Conservation (phyloP, 768 basidiomycete genomes). For the Cyathus striatus region DNA sequence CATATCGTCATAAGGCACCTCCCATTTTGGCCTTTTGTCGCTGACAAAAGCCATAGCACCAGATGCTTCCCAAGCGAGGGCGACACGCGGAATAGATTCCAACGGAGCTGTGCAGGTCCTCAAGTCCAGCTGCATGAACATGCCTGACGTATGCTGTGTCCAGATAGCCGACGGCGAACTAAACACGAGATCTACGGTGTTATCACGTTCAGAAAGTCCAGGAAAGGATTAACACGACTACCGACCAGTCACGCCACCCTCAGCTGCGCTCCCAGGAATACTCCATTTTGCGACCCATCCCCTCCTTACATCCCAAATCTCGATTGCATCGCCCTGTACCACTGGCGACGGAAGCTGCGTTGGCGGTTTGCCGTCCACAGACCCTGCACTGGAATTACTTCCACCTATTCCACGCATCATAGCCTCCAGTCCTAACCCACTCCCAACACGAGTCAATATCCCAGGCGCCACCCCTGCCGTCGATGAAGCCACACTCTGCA, state of each 20-base stretch:
- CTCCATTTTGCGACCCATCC: slow-evolving; percentile 83
- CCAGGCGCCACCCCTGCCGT: slow-evolving; percentile 7
- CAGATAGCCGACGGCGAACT: slow-evolving; percentile 67
- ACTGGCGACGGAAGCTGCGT: slow-evolving; percentile 6
- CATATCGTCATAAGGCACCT: slow-evolving; percentile 81
- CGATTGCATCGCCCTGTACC: slow-evolving; percentile 68
- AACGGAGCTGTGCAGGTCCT: slow-evolving; percentile 59
- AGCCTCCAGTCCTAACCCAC: slow-evolving; percentile 20
- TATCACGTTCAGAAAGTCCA: slow-evolving; percentile 1
- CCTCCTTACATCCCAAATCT: slow-evolving; percentile 85
- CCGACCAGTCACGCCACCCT: slow-evolving; percentile 74
- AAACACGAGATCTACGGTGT: slow-evolving; percentile 56
- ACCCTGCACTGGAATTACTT: slow-evolving; percentile 2
- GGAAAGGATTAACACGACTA: slow-evolving; percentile 2
- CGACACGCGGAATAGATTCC: slow-evolving; percentile 59
- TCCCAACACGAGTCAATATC: slow-evolving; percentile 20
- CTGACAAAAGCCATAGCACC: slow-evolving; percentile 66
- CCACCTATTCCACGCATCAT: slow-evolving; percentile 12
- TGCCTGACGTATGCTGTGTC: slow-evolving; percentile 69
- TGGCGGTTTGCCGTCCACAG: slow-evolving; percentile 14
- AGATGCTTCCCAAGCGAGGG: slow-evolving; percentile 60
- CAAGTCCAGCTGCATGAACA: slow-evolving; percentile 77
- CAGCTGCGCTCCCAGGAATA: slow-evolving; percentile 54
- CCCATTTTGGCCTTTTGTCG: slow-evolving; percentile 47
- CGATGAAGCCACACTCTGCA: neutral